These are phyloP conservation scores for Termitomyces sp. DNA, from an alignment of 768 basidiomycete species.

Conservation along the genomic window DNA sequence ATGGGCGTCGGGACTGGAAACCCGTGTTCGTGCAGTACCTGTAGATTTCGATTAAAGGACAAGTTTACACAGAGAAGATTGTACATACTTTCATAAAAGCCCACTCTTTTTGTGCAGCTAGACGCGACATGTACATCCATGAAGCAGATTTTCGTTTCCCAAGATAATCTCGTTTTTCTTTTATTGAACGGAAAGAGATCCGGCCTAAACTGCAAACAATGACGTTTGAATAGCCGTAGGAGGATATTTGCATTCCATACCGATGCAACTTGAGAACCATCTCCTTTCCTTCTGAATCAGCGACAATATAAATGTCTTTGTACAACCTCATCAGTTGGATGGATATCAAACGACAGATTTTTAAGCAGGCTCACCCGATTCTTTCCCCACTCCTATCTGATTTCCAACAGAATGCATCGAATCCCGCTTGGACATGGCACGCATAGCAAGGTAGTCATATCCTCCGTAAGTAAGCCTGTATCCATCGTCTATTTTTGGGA, in stretches of 20 bases:
- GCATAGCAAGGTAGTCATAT: conserved; percentile 94
- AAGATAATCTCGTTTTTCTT: conserved; percentile 93
- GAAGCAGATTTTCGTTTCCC: conserved; percentile 94
- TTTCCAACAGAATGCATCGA: conserved; percentile 91
- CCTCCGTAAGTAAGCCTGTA: conserved; percentile 97
- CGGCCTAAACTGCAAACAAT: conserved; percentile 70
- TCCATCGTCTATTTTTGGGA: conserved; percentile 74
- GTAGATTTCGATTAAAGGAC: not conserved
- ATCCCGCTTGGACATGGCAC: conserved; percentile 86
- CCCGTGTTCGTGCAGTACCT: conserved; percentile 88
- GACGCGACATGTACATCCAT: conserved; percentile 99
- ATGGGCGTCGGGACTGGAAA: conserved; percentile 94
- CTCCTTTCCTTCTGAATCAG: conserved; percentile 76
- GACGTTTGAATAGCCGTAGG: not conserved
- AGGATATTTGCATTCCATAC: conserved; percentile 33
- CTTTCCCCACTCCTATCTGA: conserved; percentile 98
- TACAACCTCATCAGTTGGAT: not conserved
- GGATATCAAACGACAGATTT: not conserved
- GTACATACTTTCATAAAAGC: conserved; percentile 90
- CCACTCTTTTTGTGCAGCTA: conserved; percentile 97
- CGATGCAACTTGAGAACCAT: conserved; percentile 93
- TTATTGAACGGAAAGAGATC: conserved; percentile 96
- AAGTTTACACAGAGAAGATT: not conserved
- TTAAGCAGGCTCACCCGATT: conserved; percentile 60
- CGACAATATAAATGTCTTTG: conserved; percentile 86